Conservation (phyloP, 352 stramenopile species). For the Hyphochytrium catenoides region DNA sequence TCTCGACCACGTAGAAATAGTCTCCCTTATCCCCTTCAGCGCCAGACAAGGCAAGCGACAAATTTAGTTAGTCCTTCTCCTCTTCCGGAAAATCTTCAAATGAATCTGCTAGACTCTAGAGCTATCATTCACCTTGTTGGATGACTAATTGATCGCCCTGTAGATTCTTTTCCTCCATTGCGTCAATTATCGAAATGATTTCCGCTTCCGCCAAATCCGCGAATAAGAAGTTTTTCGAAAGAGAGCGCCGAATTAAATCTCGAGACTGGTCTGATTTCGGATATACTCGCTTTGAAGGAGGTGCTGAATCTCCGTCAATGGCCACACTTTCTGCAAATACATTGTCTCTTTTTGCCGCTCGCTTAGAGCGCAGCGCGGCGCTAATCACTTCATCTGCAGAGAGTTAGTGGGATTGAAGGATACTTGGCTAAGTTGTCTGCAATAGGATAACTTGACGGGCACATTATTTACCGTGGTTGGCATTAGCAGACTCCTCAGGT, state of each 20-base stretch:
- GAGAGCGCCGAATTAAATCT: constrained; percentile 22
- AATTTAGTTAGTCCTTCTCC: too few species aligned
- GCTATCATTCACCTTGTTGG: too few species aligned
- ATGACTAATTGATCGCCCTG: constrained; percentile 21
- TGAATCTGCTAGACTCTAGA: too few species aligned
- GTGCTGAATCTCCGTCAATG: constrained; percentile 21
- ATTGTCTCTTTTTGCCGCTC: constrained; percentile 23
- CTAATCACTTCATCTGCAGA: too few species aligned
- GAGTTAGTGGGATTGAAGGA: too few species aligned
- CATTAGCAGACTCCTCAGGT: too few species aligned
- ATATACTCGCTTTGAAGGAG: constrained; percentile 11
- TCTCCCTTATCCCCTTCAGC: constrained; percentile 35
- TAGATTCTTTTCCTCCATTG: constrained; percentile 17
- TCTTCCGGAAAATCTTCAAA: too few species aligned
- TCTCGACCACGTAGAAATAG: constrained; percentile 51
- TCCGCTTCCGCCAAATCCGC: constrained; percentile 9
- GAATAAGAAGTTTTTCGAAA: constrained; percentile 19
- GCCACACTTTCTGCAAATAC: constrained; percentile 43
- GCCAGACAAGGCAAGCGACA: too few species aligned
- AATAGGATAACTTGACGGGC: too few species aligned
- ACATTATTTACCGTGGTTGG: too few species aligned
- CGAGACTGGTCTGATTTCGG: constrained; percentile 21
- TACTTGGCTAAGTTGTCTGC: too few species aligned
- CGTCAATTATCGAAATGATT: constrained; percentile 30
- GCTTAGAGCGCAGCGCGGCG: constrained; percentile 35